Base-by-base conservation (phyloP, 1,284 basidiomycete genomes). In the Golubevia pallescens region DNA sequence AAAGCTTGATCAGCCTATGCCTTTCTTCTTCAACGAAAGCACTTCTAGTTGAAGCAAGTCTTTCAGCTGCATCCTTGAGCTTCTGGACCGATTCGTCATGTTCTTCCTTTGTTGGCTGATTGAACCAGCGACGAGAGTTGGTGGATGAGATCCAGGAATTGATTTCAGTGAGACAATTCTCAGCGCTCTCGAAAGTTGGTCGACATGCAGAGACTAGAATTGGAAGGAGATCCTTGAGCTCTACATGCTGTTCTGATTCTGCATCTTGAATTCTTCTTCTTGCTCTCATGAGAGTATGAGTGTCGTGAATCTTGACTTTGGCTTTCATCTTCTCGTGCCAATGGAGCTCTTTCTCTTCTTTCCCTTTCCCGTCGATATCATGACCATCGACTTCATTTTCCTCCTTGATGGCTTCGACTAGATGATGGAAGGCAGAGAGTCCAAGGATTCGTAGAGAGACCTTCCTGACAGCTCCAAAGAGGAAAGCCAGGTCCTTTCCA, bases 111-210 rank as follows among this genome's bases (percentile, higher is more conserved):
- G 62, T 61, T 14, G 62, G 60, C 63, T 67, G 67, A 5, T 74
- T 71, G 19, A 61, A 69, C 87, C 88, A 90, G 32, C 90, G 87
- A 13, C 86, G 86, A 14, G 81, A 85, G 77, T 91, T 91, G 68
- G 71, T 76, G 13, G 62, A 65, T 1, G 63, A 58, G 13, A 78
- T 66, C 51, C 69, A 75, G 19, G 53, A 52, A 86, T 81, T 23
- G 85, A 85, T 14, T 69, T 69, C 16, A 90, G 78, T 1, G 85
- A 88, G 2, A 68, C 78, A 4, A 84, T 71, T 34, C 28, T 42
- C 86, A 86, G 0, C 88, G 86, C 3, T 71, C 59, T 16, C 89
- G 88, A 0, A 90, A 82, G 1, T 87, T 86, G 8, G 72, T 63
- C 0, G 90, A 90, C 1, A 87, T 83, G 14, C 85, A 74, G 8